Base-by-base conservation (phyloP, 108 stramenopile species). In the Pseudonitzschia pungens region DNA sequence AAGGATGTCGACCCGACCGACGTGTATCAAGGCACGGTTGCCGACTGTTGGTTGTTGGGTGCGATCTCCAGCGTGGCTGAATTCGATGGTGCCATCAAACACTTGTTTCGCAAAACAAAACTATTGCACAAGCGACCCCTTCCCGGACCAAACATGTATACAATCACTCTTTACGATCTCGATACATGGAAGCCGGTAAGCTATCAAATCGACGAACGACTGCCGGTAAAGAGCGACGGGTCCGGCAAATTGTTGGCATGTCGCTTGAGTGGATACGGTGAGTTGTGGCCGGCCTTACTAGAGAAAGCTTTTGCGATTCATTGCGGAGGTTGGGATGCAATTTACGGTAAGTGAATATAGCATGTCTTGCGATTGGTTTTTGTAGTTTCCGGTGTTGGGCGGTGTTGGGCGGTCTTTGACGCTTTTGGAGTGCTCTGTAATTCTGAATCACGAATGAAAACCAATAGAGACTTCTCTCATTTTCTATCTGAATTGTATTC, bases 11-110 rank as follows among this genome's bases (percentile, higher is more conserved):
- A 83, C 63, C 82, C 82, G 15, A 74, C 77, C 11, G 82, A 83
- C 59, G 77, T 83, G 53, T 42, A 74, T 2, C 82, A 83, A 75
- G 82, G 82, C 36, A 48, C 43, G 9, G 77, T 83, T 20, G 82
- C 77, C 11, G 77, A 83, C 71, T 83, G 82, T 64, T 83, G 82
- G 82, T 53, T 83, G 31, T 43, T 83, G 21, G 77, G 76, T 14
- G 82, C 72, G 6, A 83, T 83, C 65, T 65, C 59, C 26, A 55
- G 65, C 40, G 42, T 83, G 74, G 82, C 82, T 20, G 82, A 83
- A 72, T 83, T 83, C 28, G 82, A 83, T 68, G 82, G 82, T 43
- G 82, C 77, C 65, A 78, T 83, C 58, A 83, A 77, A 45, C 60
- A 63, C 5, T 31, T 77, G 20, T 83, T 77, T 62, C 69, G 77